Percentiles rank a stretch among this genome's conserved stretches.
These are phyloP conservation scores for Jaltomata sinuosa DNA, from an alignment of 257 asterid species.

Conservation along the genomic window DNA sequence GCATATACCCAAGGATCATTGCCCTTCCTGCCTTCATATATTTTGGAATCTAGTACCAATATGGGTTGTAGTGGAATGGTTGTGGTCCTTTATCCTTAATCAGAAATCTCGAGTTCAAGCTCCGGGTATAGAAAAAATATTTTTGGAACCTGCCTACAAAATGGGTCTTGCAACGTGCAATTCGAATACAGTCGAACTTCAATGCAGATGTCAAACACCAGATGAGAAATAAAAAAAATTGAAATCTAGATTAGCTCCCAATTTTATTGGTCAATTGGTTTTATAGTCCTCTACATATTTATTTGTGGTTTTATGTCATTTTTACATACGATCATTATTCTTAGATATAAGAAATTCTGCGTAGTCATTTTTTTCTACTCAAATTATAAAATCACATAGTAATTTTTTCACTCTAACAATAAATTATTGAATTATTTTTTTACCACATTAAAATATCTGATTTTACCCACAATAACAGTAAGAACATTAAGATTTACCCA, in stretches of 20 bases:
- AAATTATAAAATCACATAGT: too few relatives aligned
- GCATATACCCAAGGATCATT: not conserved
- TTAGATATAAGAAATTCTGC: not conserved
- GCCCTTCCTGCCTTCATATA: not conserved
- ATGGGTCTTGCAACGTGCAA: not conserved
- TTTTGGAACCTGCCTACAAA: not conserved
- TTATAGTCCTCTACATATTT: not conserved
- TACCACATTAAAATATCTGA: not conserved
- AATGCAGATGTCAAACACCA: too few relatives aligned
- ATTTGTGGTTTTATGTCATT: not conserved
- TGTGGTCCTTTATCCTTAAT: not conserved
- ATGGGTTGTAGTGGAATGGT: not conserved
- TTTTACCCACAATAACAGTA: too few relatives aligned
- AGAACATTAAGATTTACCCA: not conserved
- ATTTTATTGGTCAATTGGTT: not conserved
- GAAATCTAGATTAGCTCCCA: not conserved
- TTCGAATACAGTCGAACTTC: not conserved
- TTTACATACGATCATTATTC: not conserved
- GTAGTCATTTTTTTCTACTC: too few relatives aligned
- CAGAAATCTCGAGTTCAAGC: rapidly evolving
- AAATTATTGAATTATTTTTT: not conserved
- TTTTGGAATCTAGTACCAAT: not conserved
- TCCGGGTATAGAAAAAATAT: rapidly evolving
- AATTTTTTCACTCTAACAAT: not conserved
- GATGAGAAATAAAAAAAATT: not conserved